Evolutionary conservation across 106 monocot genomes (phyloP).

Genomic region (Chionographis japonica): DNA sequence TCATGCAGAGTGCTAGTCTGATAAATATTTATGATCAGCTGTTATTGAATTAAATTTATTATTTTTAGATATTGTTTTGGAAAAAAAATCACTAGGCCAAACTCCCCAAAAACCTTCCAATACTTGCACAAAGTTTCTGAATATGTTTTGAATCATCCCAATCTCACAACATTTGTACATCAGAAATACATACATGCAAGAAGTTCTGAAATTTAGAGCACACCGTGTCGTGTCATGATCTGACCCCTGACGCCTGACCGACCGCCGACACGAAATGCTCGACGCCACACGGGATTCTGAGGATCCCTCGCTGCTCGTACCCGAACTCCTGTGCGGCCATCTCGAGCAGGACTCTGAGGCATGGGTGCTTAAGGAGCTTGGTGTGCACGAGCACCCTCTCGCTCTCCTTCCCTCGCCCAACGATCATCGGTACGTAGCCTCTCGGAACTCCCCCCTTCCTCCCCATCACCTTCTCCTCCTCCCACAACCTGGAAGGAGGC

Average conservation of each 20-base stretch:
- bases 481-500: neutral
- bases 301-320: slow-evolving; percentile 21
- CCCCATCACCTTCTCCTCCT: neutral
- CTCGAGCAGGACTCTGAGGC: slow-evolving; percentile 14
- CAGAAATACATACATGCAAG: too few relatives aligned
- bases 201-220: too few relatives aligned
- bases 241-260: neutral
- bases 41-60: too few relatives aligned
- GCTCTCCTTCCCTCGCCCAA: slow-evolving; percentile 16
- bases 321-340: slow-evolving; percentile 34
- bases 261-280: slow-evolving; percentile 10
- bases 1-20: too few relatives aligned
- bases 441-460: slow-evolving; percentile 7
- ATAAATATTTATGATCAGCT: too few relatives aligned
- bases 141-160: too few relatives aligned
- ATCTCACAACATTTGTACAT: too few relatives aligned
- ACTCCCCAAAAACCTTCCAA: too few relatives aligned
- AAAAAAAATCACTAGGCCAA: too few relatives aligned
- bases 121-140: too few relatives aligned
- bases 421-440: slow-evolving; percentile 34
- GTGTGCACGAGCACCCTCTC: slow-evolving; percentile 27
- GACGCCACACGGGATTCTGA: slow-evolving; percentile 24
- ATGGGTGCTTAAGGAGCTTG: slow-evolving; percentile 29
- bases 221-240: slow-evolving; percentile 5
- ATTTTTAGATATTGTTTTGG: too few relatives aligned